Conservation (phyloP, 805 yeast genomes). For the Yarrowia divulgata region DNA sequence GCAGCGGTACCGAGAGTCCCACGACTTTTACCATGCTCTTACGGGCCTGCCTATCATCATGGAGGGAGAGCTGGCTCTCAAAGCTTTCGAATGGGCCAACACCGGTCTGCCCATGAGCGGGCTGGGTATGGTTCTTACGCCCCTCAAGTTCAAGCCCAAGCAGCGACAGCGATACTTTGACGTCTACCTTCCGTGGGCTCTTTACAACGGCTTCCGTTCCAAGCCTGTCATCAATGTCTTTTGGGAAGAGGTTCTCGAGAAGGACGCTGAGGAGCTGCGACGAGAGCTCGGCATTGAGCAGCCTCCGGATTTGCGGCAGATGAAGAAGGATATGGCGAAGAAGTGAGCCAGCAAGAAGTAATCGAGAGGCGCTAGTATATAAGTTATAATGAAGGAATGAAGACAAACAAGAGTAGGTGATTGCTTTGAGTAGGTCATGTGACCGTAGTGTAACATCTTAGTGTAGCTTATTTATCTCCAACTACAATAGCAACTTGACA, state of each 20-base stretch:
- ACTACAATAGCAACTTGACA: too few species aligned
- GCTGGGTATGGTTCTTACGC: slow-evolving; percentile 88
- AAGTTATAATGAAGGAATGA: slow-evolving; percentile 1
- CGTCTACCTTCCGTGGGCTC: slow-evolving; percentile 88
- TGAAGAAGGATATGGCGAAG: slow-evolving; percentile 47
- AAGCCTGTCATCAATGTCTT: slow-evolving; percentile 84
- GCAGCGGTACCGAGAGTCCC: slow-evolving; percentile 94
- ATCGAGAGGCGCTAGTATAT: not conserved
- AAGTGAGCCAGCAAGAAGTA: too few species aligned
- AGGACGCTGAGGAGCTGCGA: slow-evolving; percentile 76
- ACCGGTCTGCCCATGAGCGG: slow-evolving; percentile 96
- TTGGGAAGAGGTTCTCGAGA: slow-evolving; percentile 85
- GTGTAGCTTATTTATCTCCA: too few species aligned
- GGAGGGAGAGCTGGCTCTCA: slow-evolving; percentile 96
- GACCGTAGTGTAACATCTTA: too few species aligned
- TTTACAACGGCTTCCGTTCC: slow-evolving; percentile 71
- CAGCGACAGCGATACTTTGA: slow-evolving; percentile 70
- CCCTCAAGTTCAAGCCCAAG: slow-evolving; percentile 69
- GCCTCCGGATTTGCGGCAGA: slow-evolving; percentile 78
- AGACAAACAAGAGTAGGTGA: too few species aligned
- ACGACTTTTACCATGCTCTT: slow-evolving; percentile 93
- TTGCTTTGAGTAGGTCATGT: too few species aligned
- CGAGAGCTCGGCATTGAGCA: slow-evolving; percentile 71
- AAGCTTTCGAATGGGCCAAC: slow-evolving; percentile 90
- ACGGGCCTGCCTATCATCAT: slow-evolving; percentile 88